Percentiles rank a stretch among this genome's conserved stretches.
Conservation (phyloP, 768 basidiomycete species). For the Amanita subjunquillea region DNA sequence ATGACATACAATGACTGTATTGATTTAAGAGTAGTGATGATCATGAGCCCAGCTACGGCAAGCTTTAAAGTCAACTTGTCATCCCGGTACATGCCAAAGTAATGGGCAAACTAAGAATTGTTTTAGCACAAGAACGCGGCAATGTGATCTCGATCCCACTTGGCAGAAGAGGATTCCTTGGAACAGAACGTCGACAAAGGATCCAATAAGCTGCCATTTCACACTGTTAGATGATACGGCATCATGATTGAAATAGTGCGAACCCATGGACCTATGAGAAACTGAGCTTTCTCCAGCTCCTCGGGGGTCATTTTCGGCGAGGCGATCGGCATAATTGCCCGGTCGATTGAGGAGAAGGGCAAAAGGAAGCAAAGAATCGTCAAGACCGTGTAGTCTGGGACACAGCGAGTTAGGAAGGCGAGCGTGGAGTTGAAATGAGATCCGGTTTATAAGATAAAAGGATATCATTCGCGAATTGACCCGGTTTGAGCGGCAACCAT, state of each 20-base stretch:
- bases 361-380: neutral
- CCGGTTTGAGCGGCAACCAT: neutral
- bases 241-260: neutral
- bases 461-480: neutral
- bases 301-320: conserved; percentile 13
- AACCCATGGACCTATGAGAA: conserved; percentile 24
- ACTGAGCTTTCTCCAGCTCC: conserved; percentile 14
- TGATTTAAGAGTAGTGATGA: conserved; percentile 20
- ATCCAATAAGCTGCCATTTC: conserved; percentile 17
- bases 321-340: neutral
- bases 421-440: neutral
- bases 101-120: conserved; percentile 17
- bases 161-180: conserved; percentile 22
- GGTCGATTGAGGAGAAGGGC: neutral
- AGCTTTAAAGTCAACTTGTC: conserved; percentile 13
- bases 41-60: conserved; percentile 14
- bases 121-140: neutral
- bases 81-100: conserved; percentile 14
- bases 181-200: conserved; percentile 17
- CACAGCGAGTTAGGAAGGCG: neutral
- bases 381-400: neutral
- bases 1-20: conserved; percentile 21
- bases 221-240: neutral
- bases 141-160: conserved; percentile 7
- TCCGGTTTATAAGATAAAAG: neutral